Base-by-base conservation (phyloP, 495 filamentous ascomycete species). In the Neohortaea acidophila region DNA sequence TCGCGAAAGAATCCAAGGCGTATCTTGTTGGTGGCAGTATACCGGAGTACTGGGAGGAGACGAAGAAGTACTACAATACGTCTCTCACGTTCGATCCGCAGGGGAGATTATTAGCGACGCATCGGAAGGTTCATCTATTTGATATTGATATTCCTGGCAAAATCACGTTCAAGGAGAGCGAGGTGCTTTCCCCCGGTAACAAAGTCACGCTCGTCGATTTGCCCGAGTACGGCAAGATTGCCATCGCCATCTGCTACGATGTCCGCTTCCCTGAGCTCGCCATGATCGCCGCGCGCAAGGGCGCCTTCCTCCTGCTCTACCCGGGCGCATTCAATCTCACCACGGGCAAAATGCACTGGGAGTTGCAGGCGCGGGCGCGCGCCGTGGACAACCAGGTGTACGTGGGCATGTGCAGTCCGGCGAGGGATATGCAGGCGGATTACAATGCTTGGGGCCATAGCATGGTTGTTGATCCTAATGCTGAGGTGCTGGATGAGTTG, bases 111-210 rank as follows among this genome's bases (percentile, higher is more conserved):
- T 67, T 96, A 8, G 82, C 76, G 2, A 81, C 73, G 2, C 86
- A 99, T 54, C 74, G 89, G 44, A 99, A 99, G 58, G 72, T 89
- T 14, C 89, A 99, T 56, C 68, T 99, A n/a, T 99, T 99, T 62
- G 89, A 99, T 62, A 99, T 99, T 51, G 79, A 87, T 56, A 99
- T 99, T 51, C 89, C 89, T 1, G 86, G 84, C 21, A 82, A 83
- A 57, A 94, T 99, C 56, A 76, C 54, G 11, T 99, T 99, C 65
- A 72, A 70, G 42, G 89, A 99, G 59, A 81, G 74, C 36, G 84
- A 94, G 33, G 83, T 94, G 6, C 67, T 99, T 14, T 76, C 68
- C 1, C 79, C 89, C 0, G 89, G 89, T 0, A 73, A 83, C 58
- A 72, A 77, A 45, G 48, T 92, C 28, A 91, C 87, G 0, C 55